These are phyloP conservation scores for Xylaria digitata DNA, from an alignment of 2,329 filamentous ascomycete genomes.

Conservation along the genomic window DNA sequence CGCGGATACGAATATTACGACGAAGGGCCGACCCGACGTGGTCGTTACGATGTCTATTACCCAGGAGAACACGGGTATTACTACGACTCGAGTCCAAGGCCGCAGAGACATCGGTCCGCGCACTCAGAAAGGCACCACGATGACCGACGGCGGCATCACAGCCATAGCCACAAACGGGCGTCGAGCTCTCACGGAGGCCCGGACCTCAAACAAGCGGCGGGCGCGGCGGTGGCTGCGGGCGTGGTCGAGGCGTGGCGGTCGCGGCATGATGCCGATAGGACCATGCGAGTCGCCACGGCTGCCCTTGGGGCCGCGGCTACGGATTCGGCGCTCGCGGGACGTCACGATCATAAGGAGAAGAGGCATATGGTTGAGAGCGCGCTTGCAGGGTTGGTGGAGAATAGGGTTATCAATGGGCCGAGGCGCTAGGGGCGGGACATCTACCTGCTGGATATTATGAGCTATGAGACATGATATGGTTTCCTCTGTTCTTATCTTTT, in stretches of 20 bases:
- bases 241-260: slow-evolving; percentile 44
- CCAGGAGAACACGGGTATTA: slow-evolving; percentile 10
- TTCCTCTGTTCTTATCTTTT: neutral
- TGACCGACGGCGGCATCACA: slow-evolving; percentile 14
- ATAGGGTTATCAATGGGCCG: slow-evolving; percentile 46
- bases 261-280: slow-evolving; percentile 36
- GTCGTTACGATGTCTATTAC: slow-evolving; percentile 23
- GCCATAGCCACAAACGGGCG: slow-evolving; percentile 6
- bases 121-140: slow-evolving; percentile 24
- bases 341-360: slow-evolving; percentile 35
- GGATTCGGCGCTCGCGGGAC: slow-evolving; percentile 38
- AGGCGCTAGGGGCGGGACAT: neutral
- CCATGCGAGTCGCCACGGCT: slow-evolving; percentile 44
- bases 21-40: slow-evolving; percentile 18
- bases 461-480: neutral
- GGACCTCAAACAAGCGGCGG: slow-evolving; percentile 42
- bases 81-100: neutral
- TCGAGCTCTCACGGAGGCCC: slow-evolving; percentile 21
- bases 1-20: slow-evolving; percentile 20
- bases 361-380: slow-evolving; percentile 42
- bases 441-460: neutral
- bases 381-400: slow-evolving; percentile 44
- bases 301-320: slow-evolving; percentile 45
- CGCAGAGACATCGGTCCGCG: slow-evolving; percentile 27
- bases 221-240: slow-evolving; percentile 43